Evolutionary conservation across 768 basidiomycete species (phyloP).

Genomic region (Steccherinum ochraceum): DNA sequence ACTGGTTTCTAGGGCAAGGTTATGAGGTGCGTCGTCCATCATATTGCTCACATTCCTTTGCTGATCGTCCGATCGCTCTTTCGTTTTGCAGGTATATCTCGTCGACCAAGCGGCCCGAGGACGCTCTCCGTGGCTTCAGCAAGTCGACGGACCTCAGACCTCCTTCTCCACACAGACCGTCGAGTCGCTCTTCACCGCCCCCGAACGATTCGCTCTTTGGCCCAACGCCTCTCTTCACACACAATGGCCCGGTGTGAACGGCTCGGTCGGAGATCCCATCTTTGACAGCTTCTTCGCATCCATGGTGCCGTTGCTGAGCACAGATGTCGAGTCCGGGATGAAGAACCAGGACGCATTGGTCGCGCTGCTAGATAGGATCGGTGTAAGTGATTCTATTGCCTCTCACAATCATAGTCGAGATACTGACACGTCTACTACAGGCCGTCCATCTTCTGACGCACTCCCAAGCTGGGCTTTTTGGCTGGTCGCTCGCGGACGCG

Average conservation of each 20-base stretch:
- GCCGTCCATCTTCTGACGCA: conserved; percentile 41
- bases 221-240: conserved; percentile 40
- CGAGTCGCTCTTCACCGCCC: neutral
- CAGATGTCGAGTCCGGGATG: conserved; percentile 28
- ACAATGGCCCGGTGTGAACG: conserved; percentile 50
- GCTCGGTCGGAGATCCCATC: conserved; percentile 35
- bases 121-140: neutral
- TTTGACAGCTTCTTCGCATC: conserved; percentile 43
- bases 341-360: conserved; percentile 37
- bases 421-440: neutral
- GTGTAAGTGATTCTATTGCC: conserved; percentile 34
- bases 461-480: conserved; percentile 43
- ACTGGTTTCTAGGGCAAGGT: neutral
- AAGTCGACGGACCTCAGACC: neutral
- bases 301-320: conserved; percentile 32
- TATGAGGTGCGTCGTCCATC: neutral
- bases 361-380: conserved; percentile 39
- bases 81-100: neutral
- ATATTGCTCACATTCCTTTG: neutral
- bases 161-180: neutral
- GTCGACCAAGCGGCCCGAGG: neutral
- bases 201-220: conserved; percentile 35
- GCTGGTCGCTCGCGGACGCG: conserved; percentile 43
- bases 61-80: too few relatives aligned
- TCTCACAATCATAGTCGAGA: too few relatives aligned